Evolutionary conservation across 352 stramenopile genomes (phyloP).

Genomic region (Saprolegnia diclina): DNA sequence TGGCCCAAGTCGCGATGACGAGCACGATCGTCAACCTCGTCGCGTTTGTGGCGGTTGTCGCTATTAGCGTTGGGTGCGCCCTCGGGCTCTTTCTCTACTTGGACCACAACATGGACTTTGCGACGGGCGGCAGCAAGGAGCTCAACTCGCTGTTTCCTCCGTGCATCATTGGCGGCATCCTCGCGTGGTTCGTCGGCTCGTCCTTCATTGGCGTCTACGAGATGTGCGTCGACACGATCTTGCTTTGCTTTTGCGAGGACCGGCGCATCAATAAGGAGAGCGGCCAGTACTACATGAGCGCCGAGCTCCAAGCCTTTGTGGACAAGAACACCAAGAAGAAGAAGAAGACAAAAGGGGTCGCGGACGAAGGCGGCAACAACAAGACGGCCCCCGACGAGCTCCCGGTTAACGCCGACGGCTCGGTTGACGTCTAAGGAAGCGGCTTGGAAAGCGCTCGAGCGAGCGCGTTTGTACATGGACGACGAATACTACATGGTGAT

Average conservation of each 20-base stretch:
- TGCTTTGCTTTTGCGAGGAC: conserved; percentile 96
- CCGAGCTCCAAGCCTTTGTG: conserved; percentile 63
- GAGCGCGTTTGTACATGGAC: neutral
- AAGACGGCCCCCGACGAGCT: neutral
- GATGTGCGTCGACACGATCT: conserved; percentile 92
- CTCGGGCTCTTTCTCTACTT: conserved; percentile 58
- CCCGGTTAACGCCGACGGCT: neutral
- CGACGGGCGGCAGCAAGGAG: conserved; percentile 46
- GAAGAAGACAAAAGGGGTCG: conserved; percentile 1
- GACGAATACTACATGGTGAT: neutral
- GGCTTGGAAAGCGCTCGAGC: too few relatives aligned
- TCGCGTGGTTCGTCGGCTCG: conserved; percentile 89
- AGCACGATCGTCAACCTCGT: conserved; percentile 88
- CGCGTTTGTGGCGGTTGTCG: conserved; percentile 90
- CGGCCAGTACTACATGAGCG: conserved; percentile 73
- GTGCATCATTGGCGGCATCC: conserved; percentile 83
- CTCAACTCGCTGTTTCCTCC: conserved; percentile 80
- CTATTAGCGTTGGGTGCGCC: conserved; percentile 51
- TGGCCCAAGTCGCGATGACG: conserved; percentile 84
- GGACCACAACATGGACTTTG: conserved; percentile 52
- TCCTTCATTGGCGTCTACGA: conserved; percentile 95
- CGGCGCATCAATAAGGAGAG: conserved; percentile 60
- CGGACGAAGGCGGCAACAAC: neutral
- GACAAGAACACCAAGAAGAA: conserved; percentile 37
- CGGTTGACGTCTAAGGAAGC: neutral